A percentile compares a stretch with the other conserved stretches of the same genome.
phyloP scores from a whole-genome alignment of 176 grass and related monocot species.

The Aechmea fasciata region DNA sequence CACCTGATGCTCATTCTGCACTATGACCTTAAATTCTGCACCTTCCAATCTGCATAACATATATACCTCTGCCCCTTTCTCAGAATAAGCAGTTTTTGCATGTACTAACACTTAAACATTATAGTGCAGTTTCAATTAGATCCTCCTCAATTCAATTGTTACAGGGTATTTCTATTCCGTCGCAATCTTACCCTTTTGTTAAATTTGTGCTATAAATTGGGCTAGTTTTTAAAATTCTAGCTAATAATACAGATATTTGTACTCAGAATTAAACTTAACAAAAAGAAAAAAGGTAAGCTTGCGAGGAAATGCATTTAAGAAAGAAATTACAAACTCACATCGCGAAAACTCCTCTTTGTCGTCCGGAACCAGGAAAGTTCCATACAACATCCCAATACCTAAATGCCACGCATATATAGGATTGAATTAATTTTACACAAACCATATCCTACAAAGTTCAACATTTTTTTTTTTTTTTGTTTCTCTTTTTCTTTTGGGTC shows the following conservation, averaged over 20 bases:
- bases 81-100: neutral
- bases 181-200: too few species aligned
- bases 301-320: neutral
- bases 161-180: too few species aligned
- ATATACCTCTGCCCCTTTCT: neutral
- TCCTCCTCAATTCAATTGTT: neutral
- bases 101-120: too few species aligned
- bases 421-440: neutral
- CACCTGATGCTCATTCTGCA: slow-evolving; percentile 33
- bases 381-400: slow-evolving; percentile 70
- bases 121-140: slow-evolving; percentile 5
- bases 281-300: neutral
- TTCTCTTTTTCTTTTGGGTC: neutral
- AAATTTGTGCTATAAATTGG: neutral
- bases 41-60: slow-evolving; percentile 35
- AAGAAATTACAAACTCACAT: slow-evolving; percentile 28
- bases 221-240: neutral
- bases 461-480: neutral
- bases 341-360: slow-evolving; percentile 23
- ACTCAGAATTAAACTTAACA: neutral
- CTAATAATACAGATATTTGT: neutral
- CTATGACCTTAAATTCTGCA: slow-evolving; percentile 38
- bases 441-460: neutral
- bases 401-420: slow-evolving; percentile 10
- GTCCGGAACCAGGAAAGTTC: slow-evolving; percentile 24